Percentiles rank a stretch among this genome's conserved stretches.
Evolutionary conservation across 306 rosid species (phyloP).

Genomic region (Dalbergia cultrata): DNA sequence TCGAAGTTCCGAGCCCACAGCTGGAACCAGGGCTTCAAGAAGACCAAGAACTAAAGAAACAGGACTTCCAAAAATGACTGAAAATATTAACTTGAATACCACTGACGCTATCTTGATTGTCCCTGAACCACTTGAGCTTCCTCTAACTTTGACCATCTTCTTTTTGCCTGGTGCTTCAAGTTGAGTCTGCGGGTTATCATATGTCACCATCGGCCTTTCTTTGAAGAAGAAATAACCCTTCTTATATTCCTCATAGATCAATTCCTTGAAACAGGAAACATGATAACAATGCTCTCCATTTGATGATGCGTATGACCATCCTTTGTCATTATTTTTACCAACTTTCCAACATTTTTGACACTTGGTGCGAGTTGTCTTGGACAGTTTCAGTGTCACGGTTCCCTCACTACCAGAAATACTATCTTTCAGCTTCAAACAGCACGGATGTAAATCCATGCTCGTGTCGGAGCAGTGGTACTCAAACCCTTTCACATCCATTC

Average conservation of each 20-base stretch:
- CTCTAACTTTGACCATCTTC: too few species aligned
- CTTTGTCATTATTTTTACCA: neutral
- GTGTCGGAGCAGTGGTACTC: constrained; percentile 27
- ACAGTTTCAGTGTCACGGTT: neutral
- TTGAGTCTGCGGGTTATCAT: too few species aligned
- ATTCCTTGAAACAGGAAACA: constrained; percentile 48
- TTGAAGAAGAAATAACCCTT: constrained; percentile 11
- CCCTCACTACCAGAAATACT: neutral
- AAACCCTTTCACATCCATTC: constrained; percentile 45
- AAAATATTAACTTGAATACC: too few species aligned
- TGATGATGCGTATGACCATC: constrained; percentile 47
- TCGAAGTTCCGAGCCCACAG: too few species aligned
- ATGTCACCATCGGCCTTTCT: too few species aligned
- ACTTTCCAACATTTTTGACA: constrained; percentile 36
- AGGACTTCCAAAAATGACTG: too few species aligned
- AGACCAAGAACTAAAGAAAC: too few species aligned
- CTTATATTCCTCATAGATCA: constrained; percentile 33
- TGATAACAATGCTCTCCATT: constrained; percentile 35
- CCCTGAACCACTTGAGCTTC: too few species aligned
- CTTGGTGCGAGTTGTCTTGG: neutral
- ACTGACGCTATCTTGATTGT: too few species aligned
- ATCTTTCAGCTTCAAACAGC: constrained; percentile 35
- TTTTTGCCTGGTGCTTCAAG: too few species aligned
- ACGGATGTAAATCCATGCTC: constrained; percentile 43
- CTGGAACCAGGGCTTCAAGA: too few species aligned